Percentiles rank a stretch among this genome's conserved stretches.
These are phyloP conservation scores for Pinus albicaulis DNA, from an alignment of 75 land plant species.

Conservation along the genomic window DNA sequence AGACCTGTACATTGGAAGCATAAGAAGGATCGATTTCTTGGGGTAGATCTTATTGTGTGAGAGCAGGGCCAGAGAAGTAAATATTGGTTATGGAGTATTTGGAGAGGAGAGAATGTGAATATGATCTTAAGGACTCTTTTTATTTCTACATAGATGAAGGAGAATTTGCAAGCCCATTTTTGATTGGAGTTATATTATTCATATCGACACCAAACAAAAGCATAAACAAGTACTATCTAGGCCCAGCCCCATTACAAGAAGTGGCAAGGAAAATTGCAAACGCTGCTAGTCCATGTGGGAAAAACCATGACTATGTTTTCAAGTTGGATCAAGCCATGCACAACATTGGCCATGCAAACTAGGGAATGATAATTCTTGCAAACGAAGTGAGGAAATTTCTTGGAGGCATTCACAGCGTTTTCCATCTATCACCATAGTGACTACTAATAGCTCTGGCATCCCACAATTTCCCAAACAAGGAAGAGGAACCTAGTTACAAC, in stretches of 20 bases:
- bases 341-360: conserved; percentile 79
- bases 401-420: background rate
- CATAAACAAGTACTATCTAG: conserved; percentile 82
- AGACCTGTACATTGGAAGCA: conserved; percentile 79
- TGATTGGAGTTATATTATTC: background rate
- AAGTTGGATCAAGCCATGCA: conserved; percentile 73
- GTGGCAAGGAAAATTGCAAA: conserved; percentile 99
- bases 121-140: no score
- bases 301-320: conserved; percentile 91
- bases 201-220: conserved; percentile 63
- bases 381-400: conserved; percentile 71
- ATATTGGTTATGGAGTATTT: conserved; percentile 64
- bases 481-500: no score
- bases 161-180: no score
- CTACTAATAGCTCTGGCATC: no score
- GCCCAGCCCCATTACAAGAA: conserved; percentile 86
- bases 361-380: conserved; percentile 44
- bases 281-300: conserved; percentile 87
- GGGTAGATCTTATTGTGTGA: conserved; percentile 89
- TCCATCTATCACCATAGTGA: no score
- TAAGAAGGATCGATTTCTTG: conserved; percentile 76
- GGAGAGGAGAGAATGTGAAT: no score
- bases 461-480: no score
- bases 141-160: no score
- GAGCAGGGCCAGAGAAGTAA: conserved; percentile 59